Base-by-base conservation (phyloP, 345 rosid species). In the Gossypium herbaceum region DNA sequence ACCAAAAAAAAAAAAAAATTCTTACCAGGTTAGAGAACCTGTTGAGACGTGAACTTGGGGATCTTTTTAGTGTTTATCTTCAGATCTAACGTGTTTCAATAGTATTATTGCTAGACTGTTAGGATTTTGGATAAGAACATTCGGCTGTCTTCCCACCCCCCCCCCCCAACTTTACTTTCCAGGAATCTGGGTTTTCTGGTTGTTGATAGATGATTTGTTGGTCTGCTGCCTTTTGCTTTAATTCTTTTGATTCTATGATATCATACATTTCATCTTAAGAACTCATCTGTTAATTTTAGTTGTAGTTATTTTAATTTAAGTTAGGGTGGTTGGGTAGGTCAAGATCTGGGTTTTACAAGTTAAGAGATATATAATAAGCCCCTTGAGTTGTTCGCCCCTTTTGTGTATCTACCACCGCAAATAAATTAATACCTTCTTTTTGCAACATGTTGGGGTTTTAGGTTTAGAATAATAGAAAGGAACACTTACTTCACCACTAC, bases 311-410 rank as follows among this genome's bases (percentile, higher is more conserved):
- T 72, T 4, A 3, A 19, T 12, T 56, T 2, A 5, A 19, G 2
- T 22, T 45, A n/a, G 29, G 81, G 55, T 70, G 16, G 56, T 16
- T 58, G 27, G 66, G 62, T 73, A 2, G 78, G 62, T 75, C 80
- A 73, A 78, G 55, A 76, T 72, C 75, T 70, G 34, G 73, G 75
- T 50, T 73, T 76, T 29, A 17, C 54, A 54, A 19, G 52, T 29
- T n/a, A 41, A 20, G 22, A 55, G 58, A 48, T 71, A 57, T 74
- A 62, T 44, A 20, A 64, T 57, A 81, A 47, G 12, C 68, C 47
- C 54, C 12, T 44, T 65, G 22, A 24, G 61, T 75, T 41, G 56
- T 75, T 70, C 45, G 44, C 24, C 61, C 64, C 22, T 16, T 75
- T 73, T 54, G 20, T 73, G 44, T 74, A 48, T 77, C 73, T 57